Base-by-base conservation (phyloP, 495 filamentous ascomycete species). In the Annulohypoxylon nitens region DNA sequence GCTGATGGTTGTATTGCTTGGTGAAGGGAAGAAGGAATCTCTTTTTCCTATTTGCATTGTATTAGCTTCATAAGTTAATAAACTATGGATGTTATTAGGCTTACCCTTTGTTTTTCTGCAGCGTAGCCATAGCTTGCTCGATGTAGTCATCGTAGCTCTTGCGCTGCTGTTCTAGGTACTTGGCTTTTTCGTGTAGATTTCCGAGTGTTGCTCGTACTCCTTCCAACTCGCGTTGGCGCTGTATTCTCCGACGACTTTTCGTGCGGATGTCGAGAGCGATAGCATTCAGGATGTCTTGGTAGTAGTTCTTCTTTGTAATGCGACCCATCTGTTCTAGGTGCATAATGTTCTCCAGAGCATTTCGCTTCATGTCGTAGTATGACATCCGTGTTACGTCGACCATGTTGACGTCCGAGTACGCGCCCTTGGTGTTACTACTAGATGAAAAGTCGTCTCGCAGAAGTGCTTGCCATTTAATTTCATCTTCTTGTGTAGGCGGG, bases 121-220 rank as follows among this genome's bases (percentile, higher is more conserved):
- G 88, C n/a, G 97, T 98, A 61, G 95, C 87, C 94, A 99, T 97
- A 18, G 96, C 94, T 79, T 98, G 95, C 84, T 99, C 96, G 75
- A 99, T 97, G 78, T 98, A 98, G 81, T 98, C 94, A 78, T 99
- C 97, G 85, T 98, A 99, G 70, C 90, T 94, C 85, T 97, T 97
- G 47, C 97, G 88, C 81, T 98, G 97, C 69, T 93, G 90, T 75
- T 99, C 97, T 1, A 99, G 87, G 83, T 94, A 98, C 55, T 87
- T 86, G 25, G 96, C 94, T 81, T 99, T 98, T 73, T 97, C 93
- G 79, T 93, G 92, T 61, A 99, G 84, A 70, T 95, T 92, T 8
- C 84, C 84, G 33, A 97, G 89, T 4, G 96, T 99, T 71, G 93
- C 82, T 18, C 92, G 89, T 45, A 97, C 93, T 69, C 92, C 91